A percentile compares a stretch with the other conserved stretches of the same genome.
These are phyloP conservation scores for Mortierella antarctica DNA, from an alignment of 192 early-diverging fungal genomes.

Conservation along the genomic window DNA sequence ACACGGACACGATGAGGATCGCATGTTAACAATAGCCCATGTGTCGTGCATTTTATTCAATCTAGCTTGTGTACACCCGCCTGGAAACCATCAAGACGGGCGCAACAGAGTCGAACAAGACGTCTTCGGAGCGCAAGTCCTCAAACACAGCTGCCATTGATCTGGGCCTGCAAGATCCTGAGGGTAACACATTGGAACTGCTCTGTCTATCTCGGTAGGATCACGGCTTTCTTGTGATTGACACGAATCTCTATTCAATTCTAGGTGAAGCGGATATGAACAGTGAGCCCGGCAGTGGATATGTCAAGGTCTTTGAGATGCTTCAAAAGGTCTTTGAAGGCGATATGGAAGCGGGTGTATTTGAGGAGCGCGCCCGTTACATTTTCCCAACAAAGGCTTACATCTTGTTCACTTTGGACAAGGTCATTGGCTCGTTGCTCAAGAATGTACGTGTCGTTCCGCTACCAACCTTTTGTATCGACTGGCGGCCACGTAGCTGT, in stretches of 20 bases:
- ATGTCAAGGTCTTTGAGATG: conserved; percentile 77
- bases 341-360: conserved; percentile 82
- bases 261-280: conserved; percentile 60
- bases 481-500: neutral
- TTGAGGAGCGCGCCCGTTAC: conserved; percentile 88
- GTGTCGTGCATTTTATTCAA: neutral
- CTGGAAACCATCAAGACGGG: conserved; percentile 83
- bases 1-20: neutral
- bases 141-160: conserved; percentile 69
- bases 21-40: neutral
- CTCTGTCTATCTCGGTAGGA: neutral
- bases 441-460: conserved; percentile 73
- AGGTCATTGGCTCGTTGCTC: conserved; percentile 80
- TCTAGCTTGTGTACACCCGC: conserved; percentile 83
- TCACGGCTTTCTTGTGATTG: neutral
- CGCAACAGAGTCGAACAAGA: conserved; percentile 65
- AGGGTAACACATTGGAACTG: conserved; percentile 42
- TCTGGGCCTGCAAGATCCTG: conserved; percentile 66
- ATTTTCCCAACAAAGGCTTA: conserved; percentile 94
- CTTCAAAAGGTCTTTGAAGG: conserved; percentile 83
- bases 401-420: conserved; percentile 90
- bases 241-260: neutral
- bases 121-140: conserved; percentile 63
- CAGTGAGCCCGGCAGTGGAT: conserved; percentile 76
- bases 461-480: neutral